phyloP scores from a whole-genome alignment of 202 grass and related monocot species.

The Zoysia matrella region DNA sequence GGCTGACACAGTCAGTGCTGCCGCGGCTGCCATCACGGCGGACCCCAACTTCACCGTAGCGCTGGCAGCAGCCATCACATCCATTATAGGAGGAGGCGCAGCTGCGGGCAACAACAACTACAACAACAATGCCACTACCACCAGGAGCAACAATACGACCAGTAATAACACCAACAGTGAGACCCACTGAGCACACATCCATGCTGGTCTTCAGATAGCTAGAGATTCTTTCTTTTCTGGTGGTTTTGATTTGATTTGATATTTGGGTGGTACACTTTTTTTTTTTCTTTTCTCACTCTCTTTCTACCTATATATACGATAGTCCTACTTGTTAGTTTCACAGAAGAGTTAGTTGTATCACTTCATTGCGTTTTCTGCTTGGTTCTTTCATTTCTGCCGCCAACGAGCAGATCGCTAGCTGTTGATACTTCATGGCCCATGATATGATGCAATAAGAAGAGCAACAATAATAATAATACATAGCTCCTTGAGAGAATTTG shows the following conservation, averaged over 20 bases:
- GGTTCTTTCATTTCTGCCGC: neutral
- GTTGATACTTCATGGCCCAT: neutral
- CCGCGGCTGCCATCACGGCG: constrained; percentile 67
- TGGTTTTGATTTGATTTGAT: constrained; percentile 9
- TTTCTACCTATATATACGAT: too few relatives aligned
- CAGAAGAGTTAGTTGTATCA: neutral
- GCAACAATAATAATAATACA: too few relatives aligned
- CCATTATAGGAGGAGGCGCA: constrained; percentile 70
- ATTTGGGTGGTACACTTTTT: neutral
- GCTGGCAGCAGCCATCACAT: constrained; percentile 82
- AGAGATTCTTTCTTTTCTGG: constrained; percentile 21
- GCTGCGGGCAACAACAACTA: neutral
- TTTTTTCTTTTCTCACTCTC: neutral
- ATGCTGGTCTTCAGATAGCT: neutral
- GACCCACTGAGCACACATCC: constrained; percentile 32
- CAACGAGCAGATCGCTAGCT: neutral
- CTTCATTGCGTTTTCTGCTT: neutral
- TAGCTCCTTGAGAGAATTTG: neutral
- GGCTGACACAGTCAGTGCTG: constrained; percentile 24
- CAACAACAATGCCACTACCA: constrained; percentile 33
- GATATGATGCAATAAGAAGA: too few relatives aligned
- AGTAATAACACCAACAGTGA: constrained; percentile 59
- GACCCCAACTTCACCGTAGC: constrained; percentile 93
- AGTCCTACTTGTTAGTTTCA: neutral
- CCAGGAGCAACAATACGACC: constrained; percentile 45